Evolutionary conservation across 129 eudicot species (phyloP), one percentile per base, ranked within the genome.

Genomic region (Tagetes patula): DNA sequence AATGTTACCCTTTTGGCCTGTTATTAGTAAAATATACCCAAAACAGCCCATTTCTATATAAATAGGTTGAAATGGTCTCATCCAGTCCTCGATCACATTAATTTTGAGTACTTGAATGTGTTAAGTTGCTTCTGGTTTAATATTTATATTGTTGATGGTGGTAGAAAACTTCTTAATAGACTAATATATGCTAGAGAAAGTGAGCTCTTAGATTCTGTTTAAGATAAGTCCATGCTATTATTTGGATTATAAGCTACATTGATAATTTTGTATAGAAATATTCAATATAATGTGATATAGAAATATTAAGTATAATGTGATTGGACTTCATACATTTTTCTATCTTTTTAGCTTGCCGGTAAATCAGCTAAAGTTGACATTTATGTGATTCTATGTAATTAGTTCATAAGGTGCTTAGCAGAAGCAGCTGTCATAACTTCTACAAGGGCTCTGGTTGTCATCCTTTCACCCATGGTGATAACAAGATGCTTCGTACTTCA

Each of bases 371-470:
- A 46, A 8, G 69, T 58, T 10, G 36, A 68, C 49, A 61, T 38
- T 33, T 32, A 9, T 67, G 34, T 54, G 52, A 61, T 50, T 71
- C 68, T 76, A 45, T 76, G 68, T 79, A 43, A 72, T 49, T 70
- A 83, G 86, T 52, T 69, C 77, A 85, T 2, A 69, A 76, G 40
- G 49, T 68, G 31, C 70, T 56, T 43, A 69, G 36, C 69, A 7
- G 81, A 76, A 70, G 79, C 76, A 36, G 69, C 75, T 37, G 70
- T n/a, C 76, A 80, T 46, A 56, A 59, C 79, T 67, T 80, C 40
- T 53, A 62, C 67, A 75, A 82, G 83, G 79, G 77, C 72, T 61
- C 32, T 13, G 32, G 38, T 47, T 67, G 61, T 75, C 86, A 79
- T 39, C 67, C 75, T 13, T 63, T 81, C 82, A 74, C 63, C 37